phyloP scores from a whole-genome alignment of 1,139 yeast species.

The Pichia sp. region DNA sequence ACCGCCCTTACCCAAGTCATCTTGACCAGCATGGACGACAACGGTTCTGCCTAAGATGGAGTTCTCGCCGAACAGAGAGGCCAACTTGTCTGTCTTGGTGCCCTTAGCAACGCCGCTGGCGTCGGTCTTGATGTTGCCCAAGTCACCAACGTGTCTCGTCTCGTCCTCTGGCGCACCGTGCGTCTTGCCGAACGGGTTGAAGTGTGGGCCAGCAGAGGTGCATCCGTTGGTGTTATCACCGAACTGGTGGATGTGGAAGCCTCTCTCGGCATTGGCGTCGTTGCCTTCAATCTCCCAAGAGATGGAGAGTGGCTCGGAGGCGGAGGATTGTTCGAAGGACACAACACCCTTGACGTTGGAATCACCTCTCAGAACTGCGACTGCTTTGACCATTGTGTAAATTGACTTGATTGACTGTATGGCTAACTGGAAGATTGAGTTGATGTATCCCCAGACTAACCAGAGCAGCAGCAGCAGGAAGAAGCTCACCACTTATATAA shows the following conservation, averaged over 20 bases:
- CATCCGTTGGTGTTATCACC: slow-evolving; percentile 99
- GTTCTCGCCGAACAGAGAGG: slow-evolving; percentile 80
- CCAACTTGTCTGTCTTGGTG: slow-evolving; percentile 65
- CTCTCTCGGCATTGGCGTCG: slow-evolving; percentile 82
- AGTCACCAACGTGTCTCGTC: slow-evolving; percentile 92
- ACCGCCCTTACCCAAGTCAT: slow-evolving; percentile 96
- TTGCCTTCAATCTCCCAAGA: slow-evolving; percentile 86
- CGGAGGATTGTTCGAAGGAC: slow-evolving; percentile 75
- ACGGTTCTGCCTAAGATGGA: slow-evolving; percentile 93
- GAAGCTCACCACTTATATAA: not conserved
- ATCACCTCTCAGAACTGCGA: slow-evolving; percentile 96
- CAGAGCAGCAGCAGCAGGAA: too few relatives aligned
- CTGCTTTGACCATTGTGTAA: slow-evolving; percentile 36
- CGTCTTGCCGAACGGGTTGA: slow-evolving; percentile 85
- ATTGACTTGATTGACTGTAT: not conserved
- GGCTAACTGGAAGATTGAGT: too few relatives aligned
- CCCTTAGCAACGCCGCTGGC: slow-evolving; percentile 88
- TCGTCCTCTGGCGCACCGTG: slow-evolving; percentile 96
- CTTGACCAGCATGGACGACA: slow-evolving; percentile 91
- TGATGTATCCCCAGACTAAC: too few relatives aligned
- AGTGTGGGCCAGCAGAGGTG: slow-evolving; percentile 98
- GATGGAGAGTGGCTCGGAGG: slow-evolving; percentile 76
- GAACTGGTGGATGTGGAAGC: slow-evolving; percentile 96
- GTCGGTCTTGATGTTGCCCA: slow-evolving; percentile 91
- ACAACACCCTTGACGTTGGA: slow-evolving; percentile 84